Conservation (phyloP, 345 rosid genomes). For the Diplotaxis tenuifolia region DNA sequence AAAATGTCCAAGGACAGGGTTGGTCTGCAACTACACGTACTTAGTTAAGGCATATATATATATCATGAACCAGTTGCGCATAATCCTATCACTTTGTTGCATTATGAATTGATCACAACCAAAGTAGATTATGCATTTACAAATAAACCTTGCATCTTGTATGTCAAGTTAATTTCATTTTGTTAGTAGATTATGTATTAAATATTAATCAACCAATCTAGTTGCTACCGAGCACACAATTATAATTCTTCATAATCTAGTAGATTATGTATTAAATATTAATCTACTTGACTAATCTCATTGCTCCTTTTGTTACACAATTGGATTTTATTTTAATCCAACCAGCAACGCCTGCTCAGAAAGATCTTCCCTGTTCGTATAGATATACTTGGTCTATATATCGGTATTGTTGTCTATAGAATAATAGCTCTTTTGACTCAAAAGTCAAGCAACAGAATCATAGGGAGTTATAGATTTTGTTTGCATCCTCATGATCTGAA, state of each 20-base stretch:
- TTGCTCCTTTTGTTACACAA: neutral
- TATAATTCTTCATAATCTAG: no score
- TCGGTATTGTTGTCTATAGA: neutral
- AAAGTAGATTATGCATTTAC: conserved; percentile 13
- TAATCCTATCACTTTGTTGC: conserved; percentile 16
- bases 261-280: no score
- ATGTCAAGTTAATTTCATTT: conserved; percentile 13
- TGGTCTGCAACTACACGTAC: conserved; percentile 60
- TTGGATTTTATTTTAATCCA: neutral
- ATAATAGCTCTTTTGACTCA: neutral
- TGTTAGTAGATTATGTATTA: neutral
- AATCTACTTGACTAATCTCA: neutral
- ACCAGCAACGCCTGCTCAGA: neutral
- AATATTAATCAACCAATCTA: neutral
- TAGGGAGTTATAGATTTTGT: neutral
- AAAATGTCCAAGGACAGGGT: conserved; percentile 83
- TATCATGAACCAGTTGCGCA: conserved; percentile 49
- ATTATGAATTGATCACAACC: conserved; percentile 19
- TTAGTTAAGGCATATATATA: conserved; percentile 80
- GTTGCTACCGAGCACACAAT: neutral
- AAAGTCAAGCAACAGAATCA: neutral
- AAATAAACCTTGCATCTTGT: conserved; percentile 23
- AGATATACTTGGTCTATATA: no score
- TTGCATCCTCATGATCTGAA: neutral
- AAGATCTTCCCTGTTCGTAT: no score